Base-by-base conservation (phyloP, 805 yeast genomes). In the Candida pseudofarinosa region DNA sequence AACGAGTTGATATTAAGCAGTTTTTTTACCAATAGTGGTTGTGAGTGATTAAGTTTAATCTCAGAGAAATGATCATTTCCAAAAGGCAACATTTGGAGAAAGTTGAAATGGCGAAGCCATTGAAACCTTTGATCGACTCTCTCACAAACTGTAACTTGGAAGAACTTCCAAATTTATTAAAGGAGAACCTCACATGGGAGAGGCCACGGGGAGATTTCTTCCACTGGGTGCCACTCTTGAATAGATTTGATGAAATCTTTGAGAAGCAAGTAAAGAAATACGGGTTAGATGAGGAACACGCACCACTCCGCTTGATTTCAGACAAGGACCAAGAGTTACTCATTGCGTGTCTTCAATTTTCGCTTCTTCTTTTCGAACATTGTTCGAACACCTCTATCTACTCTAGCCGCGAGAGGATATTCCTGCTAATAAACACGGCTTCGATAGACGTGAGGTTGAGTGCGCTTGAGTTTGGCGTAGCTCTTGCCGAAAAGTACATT, bases 151-250 rank as follows among this genome's bases (percentile, higher is more conserved):
- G 76, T 42, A 48, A 66, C 3, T 58, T 62, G 5, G 53, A 55
- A 10, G 69, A 68, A 10, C 69, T 83, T 37, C 66, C 81, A 1
- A 45, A 47, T 3, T 54, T 62, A 34, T 55, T 80, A 40, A 55
- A 55, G 12, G 47, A 47, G 2, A 67, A 76, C 45, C 52, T 69
- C 46, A 56, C 52, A 14, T 82, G 88, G 88, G 75, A 74, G 23
- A 65, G 81, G 18, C 83, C 88, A 6, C 70, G 80, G 46, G 86
- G 85, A 31, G 85, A 87, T 51, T 62, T 91, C 28, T 75, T 74
- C 46, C 82, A 81, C 45, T 90, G 96, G 93, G 77, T 86, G 20
- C 76, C 83, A 0, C 79, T 87, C 1, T 67, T 91, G 52, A 85
- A 88, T 59, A 71, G 83, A 52, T 79, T 90, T 55, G 97, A 90